Base-by-base conservation (phyloP, 805 yeast species). In the Sugiyamaella floridensis region DNA sequence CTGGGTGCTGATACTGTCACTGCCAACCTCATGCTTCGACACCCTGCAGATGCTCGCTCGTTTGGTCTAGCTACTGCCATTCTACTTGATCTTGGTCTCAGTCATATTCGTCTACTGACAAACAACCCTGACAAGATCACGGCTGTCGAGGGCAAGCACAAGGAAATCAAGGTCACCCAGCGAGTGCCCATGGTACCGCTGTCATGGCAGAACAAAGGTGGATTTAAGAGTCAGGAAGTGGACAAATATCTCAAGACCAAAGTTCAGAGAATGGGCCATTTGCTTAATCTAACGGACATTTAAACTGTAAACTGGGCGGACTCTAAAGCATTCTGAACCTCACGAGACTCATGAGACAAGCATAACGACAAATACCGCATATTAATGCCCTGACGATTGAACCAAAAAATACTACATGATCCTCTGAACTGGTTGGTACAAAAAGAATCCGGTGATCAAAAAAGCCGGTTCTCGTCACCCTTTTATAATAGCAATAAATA, bases 1-100 rank as follows among this genome's bases (percentile, higher is more conserved):
- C 74, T 93, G 53, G 99, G 99, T 6, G 98, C 98, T 7, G 99
- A 93, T 68, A 93, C 99, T 0, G 98, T 93, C 3, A 95, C 90
- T 68, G 99, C 99, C 8, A 93, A 93, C 69, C 72, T 93, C 54
- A 68, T 93, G 72, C 76, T 93, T 57, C 80, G 96, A 61, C 99
- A 93, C 63, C 99, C 99, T 5, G 98, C 97, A 0, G 99, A 93
- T 69, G 96, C 87, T n/a, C 81, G 99, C 62, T 85, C 90, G 45
- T 93, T 92, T 67, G 83, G 93, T 1, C 73, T 93, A 55, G 99
- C 98, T 6, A 93, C 97, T 9, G 93, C 98, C 2, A 93, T 93
- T 40, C 73, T 93, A 50, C 65, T 84, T 45, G 99, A 93, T 68
- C 74, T 93, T 58, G 93, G 89, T 10, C 77, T 88, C 55, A 67